Conservation (phyloP, 352 stramenopile genomes). For the Hyaloperonospora brassicae region DNA sequence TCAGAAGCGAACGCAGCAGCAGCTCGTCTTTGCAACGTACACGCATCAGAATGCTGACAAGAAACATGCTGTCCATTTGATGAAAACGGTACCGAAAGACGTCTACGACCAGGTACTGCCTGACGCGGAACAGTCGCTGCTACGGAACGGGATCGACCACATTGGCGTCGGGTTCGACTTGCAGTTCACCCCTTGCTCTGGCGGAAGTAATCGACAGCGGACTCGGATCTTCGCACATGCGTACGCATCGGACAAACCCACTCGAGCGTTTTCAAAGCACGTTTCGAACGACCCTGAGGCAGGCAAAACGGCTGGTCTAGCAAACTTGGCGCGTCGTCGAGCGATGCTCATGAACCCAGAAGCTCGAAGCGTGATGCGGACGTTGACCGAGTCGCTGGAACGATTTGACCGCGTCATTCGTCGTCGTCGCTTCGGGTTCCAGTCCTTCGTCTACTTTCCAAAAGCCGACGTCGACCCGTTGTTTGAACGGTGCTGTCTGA, state of each 20-base stretch:
- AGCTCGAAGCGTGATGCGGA: constrained; percentile 31
- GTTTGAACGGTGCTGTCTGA: constrained; percentile 29
- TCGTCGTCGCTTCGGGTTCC: constrained; percentile 54
- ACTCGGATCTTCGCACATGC: constrained; percentile 47
- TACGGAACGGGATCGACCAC: constrained; percentile 46
- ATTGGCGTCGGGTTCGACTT: constrained; percentile 48
- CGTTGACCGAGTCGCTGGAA: constrained; percentile 40
- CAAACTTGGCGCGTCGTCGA: constrained; percentile 13
- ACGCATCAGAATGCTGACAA: constrained; percentile 36
- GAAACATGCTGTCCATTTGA: constrained; percentile 37
- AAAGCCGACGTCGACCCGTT: constrained; percentile 24
- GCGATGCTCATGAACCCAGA: constrained; percentile 43
- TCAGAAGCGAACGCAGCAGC: constrained; percentile 37
- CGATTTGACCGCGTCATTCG: constrained; percentile 54
- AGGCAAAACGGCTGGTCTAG: neutral
- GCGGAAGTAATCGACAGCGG: constrained; percentile 29
- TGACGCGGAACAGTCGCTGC: constrained; percentile 24
- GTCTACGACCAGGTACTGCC: constrained; percentile 42
- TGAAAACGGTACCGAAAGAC: constrained; percentile 48
- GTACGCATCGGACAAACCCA: constrained; percentile 31
- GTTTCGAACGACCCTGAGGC: neutral
- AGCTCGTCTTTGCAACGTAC: constrained; percentile 43
- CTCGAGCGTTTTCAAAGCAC: neutral
- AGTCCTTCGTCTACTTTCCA: constrained; percentile 59
- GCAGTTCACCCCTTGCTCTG: constrained; percentile 24